phyloP scores from a whole-genome alignment of 2,329 filamentous ascomycete species.

The Cladosporium sp. region DNA sequence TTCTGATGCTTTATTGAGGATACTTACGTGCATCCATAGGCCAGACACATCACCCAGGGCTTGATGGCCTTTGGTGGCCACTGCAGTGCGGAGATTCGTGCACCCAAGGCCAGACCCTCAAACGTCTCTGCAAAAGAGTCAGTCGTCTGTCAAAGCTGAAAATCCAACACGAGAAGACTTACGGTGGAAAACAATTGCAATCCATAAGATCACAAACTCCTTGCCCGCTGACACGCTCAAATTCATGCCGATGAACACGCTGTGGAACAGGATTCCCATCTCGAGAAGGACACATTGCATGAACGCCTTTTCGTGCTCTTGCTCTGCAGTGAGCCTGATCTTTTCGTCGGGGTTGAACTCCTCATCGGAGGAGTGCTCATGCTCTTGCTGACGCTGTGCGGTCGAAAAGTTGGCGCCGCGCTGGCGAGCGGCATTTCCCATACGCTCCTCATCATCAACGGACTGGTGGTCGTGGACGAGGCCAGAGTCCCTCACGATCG shows the following conservation, averaged over 20 bases:
- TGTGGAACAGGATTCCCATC: conserved; percentile 71
- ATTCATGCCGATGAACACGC: conserved; percentile 68
- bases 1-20: not conserved
- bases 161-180: not conserved
- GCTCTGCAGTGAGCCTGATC: conserved; percentile 14
- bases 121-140: conserved; percentile 47
- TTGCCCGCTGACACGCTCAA: conserved; percentile 60
- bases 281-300: conserved; percentile 69
- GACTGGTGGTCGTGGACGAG: too few species aligned
- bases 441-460: not conserved
- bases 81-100: conserved; percentile 60
- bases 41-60: conserved; percentile 64
- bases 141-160: not conserved
- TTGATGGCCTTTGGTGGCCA: conserved; percentile 53
- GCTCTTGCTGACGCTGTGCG: not conserved
- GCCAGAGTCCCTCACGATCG: not conserved
- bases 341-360: conserved; percentile 12
- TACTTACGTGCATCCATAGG: conserved; percentile 48
- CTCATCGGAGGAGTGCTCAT: conserved; percentile 18
- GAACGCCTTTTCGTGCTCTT: conserved; percentile 56
- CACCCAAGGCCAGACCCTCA: conserved; percentile 62
- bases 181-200: conserved; percentile 64
- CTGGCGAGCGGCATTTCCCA: too few species aligned
- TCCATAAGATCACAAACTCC: conserved; percentile 59
- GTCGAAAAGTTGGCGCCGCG: too few species aligned